A percentile compares a stretch with the other conserved stretches of the same genome.
phyloP scores from a whole-genome alignment of 179 eudicot species.

The Carnegiea gigantea region DNA sequence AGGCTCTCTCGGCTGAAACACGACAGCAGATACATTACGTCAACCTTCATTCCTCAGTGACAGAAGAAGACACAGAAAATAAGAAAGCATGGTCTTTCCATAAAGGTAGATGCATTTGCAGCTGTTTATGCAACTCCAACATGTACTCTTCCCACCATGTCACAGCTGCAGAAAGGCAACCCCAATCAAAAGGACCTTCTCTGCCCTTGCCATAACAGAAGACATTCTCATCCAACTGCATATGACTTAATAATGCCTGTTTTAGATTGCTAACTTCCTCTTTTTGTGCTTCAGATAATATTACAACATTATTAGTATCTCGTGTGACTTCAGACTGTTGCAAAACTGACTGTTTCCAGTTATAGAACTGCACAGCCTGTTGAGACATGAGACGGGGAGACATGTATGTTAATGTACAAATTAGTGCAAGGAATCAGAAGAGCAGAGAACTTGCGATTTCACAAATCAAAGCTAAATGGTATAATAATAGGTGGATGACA shows the following conservation, averaged over 20 bases:
- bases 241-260: conserved; percentile 35
- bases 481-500: not conserved
- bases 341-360: conserved; percentile 50
- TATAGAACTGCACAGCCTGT: conserved; percentile 78
- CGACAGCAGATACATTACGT: no score
- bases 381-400: not conserved
- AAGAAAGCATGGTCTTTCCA: conserved; percentile 62
- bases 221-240: conserved; percentile 36
- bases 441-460: not conserved
- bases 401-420: not conserved
- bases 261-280: conserved; percentile 35
- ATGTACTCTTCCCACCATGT: conserved; percentile 60
- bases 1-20: no score
- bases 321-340: conserved; percentile 21
- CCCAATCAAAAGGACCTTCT: conserved; percentile 39
- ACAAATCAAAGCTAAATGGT: no score
- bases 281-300: conserved; percentile 41
- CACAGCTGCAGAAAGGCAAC: conserved; percentile 45
- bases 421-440: not conserved
- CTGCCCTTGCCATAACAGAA: conserved; percentile 16
- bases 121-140: conserved; percentile 39
- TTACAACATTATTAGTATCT: conserved; percentile 18
- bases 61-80: conserved; percentile 32
- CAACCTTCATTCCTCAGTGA: conserved; percentile 16
- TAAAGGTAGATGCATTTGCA: conserved; percentile 47